Conservation (phyloP, 1,284 basidiomycete genomes). For the Heimioporus retisporus region DNA sequence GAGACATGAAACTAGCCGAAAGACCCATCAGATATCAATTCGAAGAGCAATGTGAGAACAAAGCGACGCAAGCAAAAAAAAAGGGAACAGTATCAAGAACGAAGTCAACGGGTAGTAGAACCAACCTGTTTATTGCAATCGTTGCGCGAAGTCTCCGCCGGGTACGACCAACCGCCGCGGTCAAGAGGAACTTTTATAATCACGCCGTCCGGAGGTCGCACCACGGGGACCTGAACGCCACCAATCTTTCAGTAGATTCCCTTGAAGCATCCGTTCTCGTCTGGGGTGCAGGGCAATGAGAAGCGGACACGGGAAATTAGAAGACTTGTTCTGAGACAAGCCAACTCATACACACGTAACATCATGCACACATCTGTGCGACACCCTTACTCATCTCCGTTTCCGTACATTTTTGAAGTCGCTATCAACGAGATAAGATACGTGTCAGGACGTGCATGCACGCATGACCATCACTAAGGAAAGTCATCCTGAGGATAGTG, state of each 20-base stretch:
- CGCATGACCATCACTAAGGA: slow-evolving; percentile 53
- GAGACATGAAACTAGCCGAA: too few relatives aligned
- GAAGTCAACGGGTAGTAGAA: too few relatives aligned
- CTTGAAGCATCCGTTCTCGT: slow-evolving; percentile 44
- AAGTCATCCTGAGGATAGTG: slow-evolving; percentile 50
- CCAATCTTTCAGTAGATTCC: slow-evolving; percentile 50
- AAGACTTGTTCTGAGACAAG: slow-evolving; percentile 40
- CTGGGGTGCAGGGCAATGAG: slow-evolving; percentile 39
- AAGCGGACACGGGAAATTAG: slow-evolving; percentile 47
- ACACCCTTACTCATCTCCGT: slow-evolving; percentile 42
- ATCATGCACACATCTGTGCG: not conserved
- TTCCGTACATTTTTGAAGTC: slow-evolving; percentile 46
- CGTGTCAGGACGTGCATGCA: slow-evolving; percentile 47
- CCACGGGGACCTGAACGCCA: slow-evolving; percentile 50
- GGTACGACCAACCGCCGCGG: slow-evolving; percentile 38
- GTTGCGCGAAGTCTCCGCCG: slow-evolving; percentile 38
- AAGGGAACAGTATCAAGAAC: too few relatives aligned
- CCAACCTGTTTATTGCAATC: slow-evolving; percentile 8
- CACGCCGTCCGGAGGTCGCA: slow-evolving; percentile 43
- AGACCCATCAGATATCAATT: too few relatives aligned
- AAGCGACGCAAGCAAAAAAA: too few relatives aligned
- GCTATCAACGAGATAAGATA: slow-evolving; percentile 23
- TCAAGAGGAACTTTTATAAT: slow-evolving; percentile 47
- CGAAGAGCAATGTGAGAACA: too few relatives aligned
- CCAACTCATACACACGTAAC: slow-evolving; percentile 7